phyloP scores from a whole-genome alignment of 2,329 filamentous ascomycete species.

The Albifimbria verrucaria region DNA sequence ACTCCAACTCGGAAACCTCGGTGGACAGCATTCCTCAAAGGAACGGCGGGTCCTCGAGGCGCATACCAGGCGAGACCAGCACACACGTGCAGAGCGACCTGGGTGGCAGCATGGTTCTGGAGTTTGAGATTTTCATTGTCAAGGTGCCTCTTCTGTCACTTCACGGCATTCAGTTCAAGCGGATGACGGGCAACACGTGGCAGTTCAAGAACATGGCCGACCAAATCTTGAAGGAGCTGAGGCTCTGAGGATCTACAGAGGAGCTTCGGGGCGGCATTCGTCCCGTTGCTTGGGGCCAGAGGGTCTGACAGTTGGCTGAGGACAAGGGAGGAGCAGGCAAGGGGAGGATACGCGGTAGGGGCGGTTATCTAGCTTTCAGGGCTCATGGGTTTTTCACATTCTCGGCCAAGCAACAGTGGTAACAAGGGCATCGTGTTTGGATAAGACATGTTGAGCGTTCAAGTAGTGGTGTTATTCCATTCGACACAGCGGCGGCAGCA shows the following conservation, averaged over 20 bases:
- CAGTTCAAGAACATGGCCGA: constrained; percentile 99
- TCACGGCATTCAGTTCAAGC: constrained; percentile 98
- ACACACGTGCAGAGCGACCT: constrained; percentile 90
- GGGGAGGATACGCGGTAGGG: neutral
- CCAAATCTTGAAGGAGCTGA: constrained; percentile 83
- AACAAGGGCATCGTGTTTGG: constrained; percentile 12
- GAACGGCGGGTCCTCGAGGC: constrained; percentile 46
- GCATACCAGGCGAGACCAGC: constrained; percentile 79
- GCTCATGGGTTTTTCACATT: neutral
- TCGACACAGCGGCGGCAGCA: neutral
- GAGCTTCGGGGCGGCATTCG: no score
- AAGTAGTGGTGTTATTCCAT: constrained; percentile 3
- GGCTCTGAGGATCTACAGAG: constrained; percentile 60
- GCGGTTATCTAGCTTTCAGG: neutral
- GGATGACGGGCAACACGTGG: constrained; percentile 92
- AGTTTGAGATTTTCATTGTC: constrained; percentile 96
- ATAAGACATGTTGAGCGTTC: constrained; percentile 16
- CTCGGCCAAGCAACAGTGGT: neutral
- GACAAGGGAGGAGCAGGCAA: neutral
- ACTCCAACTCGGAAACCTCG: constrained; percentile 83
- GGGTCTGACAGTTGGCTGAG: no score
- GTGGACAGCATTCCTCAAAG: constrained; percentile 67
- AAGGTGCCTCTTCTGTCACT: constrained; percentile 91
- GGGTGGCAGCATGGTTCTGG: constrained; percentile 76
- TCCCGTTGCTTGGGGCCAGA: no score